Evolutionary conservation across 73 alveolate species (phyloP).

Genomic region (Paramecium pentaurelia): DNA sequence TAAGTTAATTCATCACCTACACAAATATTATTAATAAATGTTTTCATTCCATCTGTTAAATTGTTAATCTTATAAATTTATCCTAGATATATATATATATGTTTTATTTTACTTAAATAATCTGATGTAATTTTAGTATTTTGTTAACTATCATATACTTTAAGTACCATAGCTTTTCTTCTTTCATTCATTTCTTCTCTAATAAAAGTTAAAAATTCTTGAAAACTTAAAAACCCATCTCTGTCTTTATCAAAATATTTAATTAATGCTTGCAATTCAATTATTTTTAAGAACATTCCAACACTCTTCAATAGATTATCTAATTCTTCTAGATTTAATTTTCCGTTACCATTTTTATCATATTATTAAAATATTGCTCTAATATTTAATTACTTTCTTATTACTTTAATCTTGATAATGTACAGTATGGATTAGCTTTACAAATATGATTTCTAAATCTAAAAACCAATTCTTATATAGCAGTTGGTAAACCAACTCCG

Average conservation of each 20-base stretch:
- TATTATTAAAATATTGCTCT: neutral
- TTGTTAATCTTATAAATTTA: neutral
- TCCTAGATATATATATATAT: neutral
- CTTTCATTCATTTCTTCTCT: conserved; percentile 45
- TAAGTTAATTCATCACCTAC: neutral
- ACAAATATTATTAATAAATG: neutral
- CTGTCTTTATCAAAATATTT: conserved; percentile 33
- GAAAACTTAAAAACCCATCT: neutral
- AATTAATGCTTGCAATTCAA: neutral
- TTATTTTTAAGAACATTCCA: conserved; percentile 17
- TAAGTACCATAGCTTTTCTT: conserved; percentile 30
- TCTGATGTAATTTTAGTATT: neutral
- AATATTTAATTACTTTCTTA: neutral
- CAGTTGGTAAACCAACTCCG: conserved; percentile 33
- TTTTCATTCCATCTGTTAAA: neutral
- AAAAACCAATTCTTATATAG: conserved; percentile 9
- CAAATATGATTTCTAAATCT: neutral
- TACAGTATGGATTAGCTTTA: conserved; percentile 33
- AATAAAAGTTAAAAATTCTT: neutral
- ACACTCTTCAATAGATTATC: neutral
- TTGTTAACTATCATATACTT: neutral
- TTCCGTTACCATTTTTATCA: conserved; percentile 45
- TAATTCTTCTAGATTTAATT: conserved; percentile 7
- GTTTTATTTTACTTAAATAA: neutral
- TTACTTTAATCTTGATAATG: conserved; percentile 19